Evolutionary conservation across 176 grass and related monocot species (phyloP), one percentile per base, ranked within the genome.

Genomic region (Thalia dealbata): DNA sequence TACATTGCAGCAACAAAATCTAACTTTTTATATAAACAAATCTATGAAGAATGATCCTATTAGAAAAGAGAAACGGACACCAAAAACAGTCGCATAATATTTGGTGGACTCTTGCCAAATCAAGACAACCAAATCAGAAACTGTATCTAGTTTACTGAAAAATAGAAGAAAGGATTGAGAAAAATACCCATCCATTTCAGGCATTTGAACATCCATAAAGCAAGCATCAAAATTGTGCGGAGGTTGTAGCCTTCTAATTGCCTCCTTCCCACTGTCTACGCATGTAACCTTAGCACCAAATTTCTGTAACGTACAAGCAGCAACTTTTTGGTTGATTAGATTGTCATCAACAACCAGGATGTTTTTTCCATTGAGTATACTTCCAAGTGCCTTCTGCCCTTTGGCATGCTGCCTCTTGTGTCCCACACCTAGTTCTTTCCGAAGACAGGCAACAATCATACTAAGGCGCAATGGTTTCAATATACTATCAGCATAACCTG

Each of bases 151-250:
- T 16, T 25, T 25, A 45, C 28, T 28, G 27, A 71, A 38, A 38
- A 38, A 38, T 13, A 62, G 48, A 14, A 73, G 18, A 61, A 73
- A 44, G 42, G 30, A 65, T 38, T 61, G 9, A 32, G 46, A 26
- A 23, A 52, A 50, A 81, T 89, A 93, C 90, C 90, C 86, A 54
- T 93, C 90, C 86, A 93, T 93, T 68, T 93, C 90, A 3, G 90
- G 86, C 86, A 93, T 93, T 67, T 93, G 86, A 85, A 93, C 65
- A 80, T 93, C 90, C 90, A 93, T 93, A 81, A 93, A 89, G 79
- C 90, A 93, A 73, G 86, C 86, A 84, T 93, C 81, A 78, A 93
- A 84, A 24, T 82, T 72, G 58, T 93, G 86, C 43, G 86, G 90
- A 6, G 86, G 90, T 12, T 32, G 70, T 61, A 93, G 83, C 67